Evolutionary conservation across 1,139 yeast species (phyloP).

Genomic region (Candida labiduridarum): DNA sequence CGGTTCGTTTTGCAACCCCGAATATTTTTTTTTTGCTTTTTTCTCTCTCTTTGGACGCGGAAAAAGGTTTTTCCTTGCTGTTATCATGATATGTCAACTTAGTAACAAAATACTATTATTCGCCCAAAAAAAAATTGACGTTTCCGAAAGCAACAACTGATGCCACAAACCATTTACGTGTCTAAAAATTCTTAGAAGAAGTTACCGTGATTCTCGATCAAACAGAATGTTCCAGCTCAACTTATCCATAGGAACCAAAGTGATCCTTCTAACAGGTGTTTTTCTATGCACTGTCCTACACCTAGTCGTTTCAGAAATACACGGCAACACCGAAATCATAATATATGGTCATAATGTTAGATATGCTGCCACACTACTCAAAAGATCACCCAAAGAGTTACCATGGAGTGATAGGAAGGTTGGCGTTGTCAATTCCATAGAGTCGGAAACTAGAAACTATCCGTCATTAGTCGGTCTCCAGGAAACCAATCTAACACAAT

Average conservation of each 20-base stretch:
- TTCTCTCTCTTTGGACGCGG: too few relatives aligned
- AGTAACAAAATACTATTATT: too few relatives aligned
- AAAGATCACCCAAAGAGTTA: conserved; percentile 29
- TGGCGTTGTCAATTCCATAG: conserved; percentile 29
- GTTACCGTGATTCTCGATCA: background rate
- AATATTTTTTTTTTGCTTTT: too few relatives aligned
- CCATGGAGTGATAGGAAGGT: conserved; percentile 31
- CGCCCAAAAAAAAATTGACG: too few relatives aligned
- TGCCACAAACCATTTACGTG: too few relatives aligned
- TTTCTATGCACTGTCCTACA: background rate
- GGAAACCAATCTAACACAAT: conserved; percentile 31
- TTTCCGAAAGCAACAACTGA: too few relatives aligned
- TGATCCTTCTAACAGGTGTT: background rate
- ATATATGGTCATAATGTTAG: conserved; percentile 40
- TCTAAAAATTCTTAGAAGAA: background rate
- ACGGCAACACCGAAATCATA: conserved; percentile 22
- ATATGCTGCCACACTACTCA: conserved; percentile 28
- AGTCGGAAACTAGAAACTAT: conserved; percentile 22
- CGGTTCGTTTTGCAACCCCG: too few relatives aligned
- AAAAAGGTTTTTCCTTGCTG: too few relatives aligned
- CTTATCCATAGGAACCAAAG: background rate
- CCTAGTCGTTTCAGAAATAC: background rate
- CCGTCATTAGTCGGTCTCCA: conserved; percentile 37
- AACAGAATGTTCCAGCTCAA: background rate
- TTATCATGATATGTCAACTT: too few relatives aligned